phyloP scores from a whole-genome alignment of 2,329 filamentous ascomycete genomes.

The Xenoacremonium recifei region DNA sequence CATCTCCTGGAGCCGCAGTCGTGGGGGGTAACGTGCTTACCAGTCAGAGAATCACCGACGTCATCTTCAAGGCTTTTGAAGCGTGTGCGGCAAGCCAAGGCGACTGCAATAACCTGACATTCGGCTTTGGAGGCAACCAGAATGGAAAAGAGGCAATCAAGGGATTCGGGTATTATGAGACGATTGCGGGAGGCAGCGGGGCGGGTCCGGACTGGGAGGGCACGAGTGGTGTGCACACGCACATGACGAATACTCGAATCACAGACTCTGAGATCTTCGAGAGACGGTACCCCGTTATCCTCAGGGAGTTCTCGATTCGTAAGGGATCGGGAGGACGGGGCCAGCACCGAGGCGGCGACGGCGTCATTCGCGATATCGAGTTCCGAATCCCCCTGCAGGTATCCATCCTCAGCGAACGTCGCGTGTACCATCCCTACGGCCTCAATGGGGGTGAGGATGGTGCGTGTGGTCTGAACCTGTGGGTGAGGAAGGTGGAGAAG shows the following conservation, averaged over 20 bases:
- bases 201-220: constrained; percentile 58
- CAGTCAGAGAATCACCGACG: constrained; percentile 43
- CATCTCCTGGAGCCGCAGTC: constrained; percentile 74
- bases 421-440: constrained; percentile 71
- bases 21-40: constrained; percentile 75
- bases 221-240: constrained; percentile 43
- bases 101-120: constrained; percentile 81
- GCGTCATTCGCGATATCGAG: constrained; percentile 75
- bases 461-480: constrained; percentile 78
- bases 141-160: constrained; percentile 35
- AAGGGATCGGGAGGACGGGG: constrained; percentile 63
- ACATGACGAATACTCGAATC: constrained; percentile 79
- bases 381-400: constrained; percentile 76
- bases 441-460: constrained; percentile 80
- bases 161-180: constrained; percentile 58
- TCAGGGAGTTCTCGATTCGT: constrained; percentile 68
- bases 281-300: constrained; percentile 64
- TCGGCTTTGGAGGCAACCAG: constrained; percentile 62
- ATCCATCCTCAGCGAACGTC: constrained; percentile 72
- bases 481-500: constrained; percentile 73
- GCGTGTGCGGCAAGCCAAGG: constrained; percentile 79
- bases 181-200: constrained; percentile 61
- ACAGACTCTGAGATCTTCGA: constrained; percentile 51
- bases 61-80: constrained; percentile 66
- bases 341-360: constrained; percentile 68